Conservation (phyloP, 2,329 filamentous ascomycete species). For the Plectosphaerella sp. region DNA sequence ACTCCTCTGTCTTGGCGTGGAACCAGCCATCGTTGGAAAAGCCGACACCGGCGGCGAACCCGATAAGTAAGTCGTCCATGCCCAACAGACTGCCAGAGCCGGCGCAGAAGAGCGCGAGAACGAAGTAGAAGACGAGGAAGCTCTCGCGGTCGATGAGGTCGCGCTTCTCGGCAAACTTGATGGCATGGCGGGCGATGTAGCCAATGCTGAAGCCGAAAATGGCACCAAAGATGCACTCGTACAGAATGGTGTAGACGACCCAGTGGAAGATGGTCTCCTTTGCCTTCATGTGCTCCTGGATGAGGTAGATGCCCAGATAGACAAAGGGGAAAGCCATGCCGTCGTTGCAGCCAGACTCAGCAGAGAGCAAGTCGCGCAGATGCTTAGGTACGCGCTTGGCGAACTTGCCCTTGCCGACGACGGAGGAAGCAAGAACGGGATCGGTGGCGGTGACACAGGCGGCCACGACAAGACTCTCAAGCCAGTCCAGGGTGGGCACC, state of each 20-base stretch:
- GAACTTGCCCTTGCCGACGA: constrained; percentile 98
- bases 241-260: constrained; percentile 84
- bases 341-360: constrained; percentile 97
- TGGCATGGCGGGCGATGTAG: constrained; percentile 85
- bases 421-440: constrained; percentile 92
- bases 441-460: constrained; percentile 97
- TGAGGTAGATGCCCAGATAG: constrained; percentile 86
- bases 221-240: constrained; percentile 92
- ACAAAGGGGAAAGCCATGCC: constrained; percentile 99
- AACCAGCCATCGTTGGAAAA: constrained; percentile 99
- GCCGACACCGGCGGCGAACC: constrained; percentile 93
- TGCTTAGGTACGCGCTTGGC: constrained; percentile 97
- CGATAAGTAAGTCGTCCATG: constrained; percentile 88
- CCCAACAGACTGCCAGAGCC: constrained; percentile 89
- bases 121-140: constrained; percentile 98
- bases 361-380: constrained; percentile 88
- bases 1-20: constrained; percentile 94
- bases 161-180: constrained; percentile 78
- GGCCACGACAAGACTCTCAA: constrained; percentile 81
- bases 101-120: constrained; percentile 90
- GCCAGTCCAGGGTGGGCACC: constrained; percentile 73
- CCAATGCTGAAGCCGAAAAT: constrained; percentile 84
- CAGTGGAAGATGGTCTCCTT: constrained; percentile 74
- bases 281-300: constrained; percentile 70
- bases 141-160: constrained; percentile 93